These are phyloP conservation scores for Alternaria sp. DNA, from an alignment of 2,329 filamentous ascomycete species.

Conservation along the genomic window DNA sequence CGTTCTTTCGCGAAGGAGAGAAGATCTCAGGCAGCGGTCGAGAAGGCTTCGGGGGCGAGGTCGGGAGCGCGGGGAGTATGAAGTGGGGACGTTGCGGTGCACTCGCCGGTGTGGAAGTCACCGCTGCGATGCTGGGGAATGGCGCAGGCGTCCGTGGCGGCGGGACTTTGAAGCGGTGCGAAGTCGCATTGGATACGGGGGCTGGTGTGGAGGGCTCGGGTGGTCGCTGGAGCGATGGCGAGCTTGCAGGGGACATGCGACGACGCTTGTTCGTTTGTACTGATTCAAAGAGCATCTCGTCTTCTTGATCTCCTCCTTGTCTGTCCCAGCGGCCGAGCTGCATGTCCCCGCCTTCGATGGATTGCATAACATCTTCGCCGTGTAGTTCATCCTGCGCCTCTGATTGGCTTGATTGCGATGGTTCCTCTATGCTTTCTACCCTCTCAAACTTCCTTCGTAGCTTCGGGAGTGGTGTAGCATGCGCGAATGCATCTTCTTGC, in stretches of 20 bases:
- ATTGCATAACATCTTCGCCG: conserved; percentile 10
- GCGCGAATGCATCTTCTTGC: neutral
- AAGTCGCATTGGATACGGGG: conserved; percentile 12
- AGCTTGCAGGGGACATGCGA: conserved; percentile 23
- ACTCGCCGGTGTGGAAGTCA: conserved; percentile 2
- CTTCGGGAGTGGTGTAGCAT: conserved; percentile 22
- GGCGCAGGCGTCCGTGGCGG: conserved; percentile 20
- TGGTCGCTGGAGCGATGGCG: conserved; percentile 6
- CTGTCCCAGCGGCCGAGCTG: conserved; percentile 4
- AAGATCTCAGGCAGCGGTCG: conserved; percentile 59
- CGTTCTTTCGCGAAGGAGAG: conserved; percentile 58
- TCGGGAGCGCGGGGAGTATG: conserved; percentile 43
- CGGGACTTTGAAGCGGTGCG: conserved; percentile 37
- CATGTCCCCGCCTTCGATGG: conserved; percentile 17
- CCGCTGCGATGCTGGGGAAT: conserved; percentile 8
- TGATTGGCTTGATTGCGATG: conserved; percentile 29
- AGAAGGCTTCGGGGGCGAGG: conserved; percentile 30
- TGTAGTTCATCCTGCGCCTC: conserved; percentile 6
- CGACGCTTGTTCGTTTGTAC: conserved; percentile 32
- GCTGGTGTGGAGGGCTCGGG: conserved; percentile 16
- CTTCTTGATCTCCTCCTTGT: conserved; percentile 22
- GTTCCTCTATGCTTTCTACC: conserved; percentile 45
- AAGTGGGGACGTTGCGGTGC: conserved; percentile 45
- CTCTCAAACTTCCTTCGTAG: conserved; percentile 27
- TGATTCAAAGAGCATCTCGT: conserved; percentile 35